Evolutionary conservation across 768 basidiomycete genomes (phyloP).

Genomic region (Mycena pura): DNA sequence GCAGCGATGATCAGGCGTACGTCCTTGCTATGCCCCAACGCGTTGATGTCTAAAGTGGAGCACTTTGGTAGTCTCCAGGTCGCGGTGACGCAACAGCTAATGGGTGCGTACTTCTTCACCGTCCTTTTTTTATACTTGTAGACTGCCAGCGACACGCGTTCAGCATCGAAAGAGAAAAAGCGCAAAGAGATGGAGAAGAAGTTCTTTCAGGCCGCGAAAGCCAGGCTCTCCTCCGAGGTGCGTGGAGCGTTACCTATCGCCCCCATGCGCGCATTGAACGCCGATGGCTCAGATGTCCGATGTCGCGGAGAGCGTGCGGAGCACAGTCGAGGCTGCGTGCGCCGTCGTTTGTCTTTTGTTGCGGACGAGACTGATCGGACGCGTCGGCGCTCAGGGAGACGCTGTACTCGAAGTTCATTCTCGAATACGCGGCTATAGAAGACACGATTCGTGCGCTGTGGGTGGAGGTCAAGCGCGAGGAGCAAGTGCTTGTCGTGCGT

Average conservation of each 20-base stretch:
- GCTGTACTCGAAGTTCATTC: conserved; percentile 23
- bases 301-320: background rate
- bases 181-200: conserved; percentile 24
- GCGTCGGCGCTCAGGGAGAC: conserved; percentile 15
- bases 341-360: background rate
- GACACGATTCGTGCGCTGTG: conserved; percentile 32
- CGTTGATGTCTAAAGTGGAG: background rate
- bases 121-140: background rate
- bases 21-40: background rate
- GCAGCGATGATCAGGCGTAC: conserved; percentile 26
- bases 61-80: conserved; percentile 10
- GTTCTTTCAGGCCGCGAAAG: conserved; percentile 19
- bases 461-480: conserved; percentile 27
- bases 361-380: background rate
- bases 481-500: conserved; percentile 21
- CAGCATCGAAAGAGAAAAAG: conserved; percentile 26
- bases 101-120: background rate
- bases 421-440: conserved; percentile 31
- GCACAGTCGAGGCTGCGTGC: conserved; percentile 2
- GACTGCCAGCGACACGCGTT: background rate
- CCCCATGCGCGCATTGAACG: no score
- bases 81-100: conserved; percentile 24
- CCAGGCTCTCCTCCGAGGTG: conserved; percentile 13
- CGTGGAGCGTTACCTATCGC: no score
- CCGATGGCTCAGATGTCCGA: conserved; percentile 1